Evolutionary conservation across 2,329 filamentous ascomycete genomes (phyloP), one percentile per base, ranked within the genome.

Genomic region (Beauveria australis): DNA sequence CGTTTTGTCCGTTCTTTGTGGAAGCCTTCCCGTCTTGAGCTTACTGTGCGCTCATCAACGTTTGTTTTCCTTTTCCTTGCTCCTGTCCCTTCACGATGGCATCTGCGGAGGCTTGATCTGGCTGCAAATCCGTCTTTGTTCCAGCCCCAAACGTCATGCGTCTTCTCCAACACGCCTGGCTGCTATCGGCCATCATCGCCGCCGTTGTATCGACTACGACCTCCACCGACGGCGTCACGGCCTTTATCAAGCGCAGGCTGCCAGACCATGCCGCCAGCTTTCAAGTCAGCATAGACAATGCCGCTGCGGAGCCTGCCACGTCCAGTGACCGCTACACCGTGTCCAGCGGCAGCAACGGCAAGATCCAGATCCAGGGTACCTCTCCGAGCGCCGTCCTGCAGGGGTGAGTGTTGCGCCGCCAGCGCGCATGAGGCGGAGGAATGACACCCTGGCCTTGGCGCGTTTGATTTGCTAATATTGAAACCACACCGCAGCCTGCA

Each of bases 181-280:
- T 61, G 18, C 52, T 61, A 14, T n/a, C 37, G 12, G 44, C 46
- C 30, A 10, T 55, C 33, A 26, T 7, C 22, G n/a, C 19, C n/a
- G 33, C 24, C 40, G 44, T 26, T 10, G 44, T 44, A 9, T 19
- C 44, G 18, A 44, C 43, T 9, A 19, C 59, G 1, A 19, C 44
- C 19, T 54, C 43, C 12, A 55, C 59, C 24, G 44, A 48, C 44
- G 64, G 64, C 12, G 57, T 66, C 24, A 60, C 63, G 3, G 57
- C 62, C 28, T 62, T 66, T 14, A 48, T 66, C 56, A 62, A 59
- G 28, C 64, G 64, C 43, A 63, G 64, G 46, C 62, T 66, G 16
- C 64, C 64, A 26, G 41, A 62, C 5, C 64, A 66, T 46, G 61
- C 49, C 22, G 53, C 62, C 14, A 49, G 55, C 54, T 66, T 66